phyloP scores from a whole-genome alignment of 164 flowering plant genomes.

The Magnolia changhungtana region DNA sequence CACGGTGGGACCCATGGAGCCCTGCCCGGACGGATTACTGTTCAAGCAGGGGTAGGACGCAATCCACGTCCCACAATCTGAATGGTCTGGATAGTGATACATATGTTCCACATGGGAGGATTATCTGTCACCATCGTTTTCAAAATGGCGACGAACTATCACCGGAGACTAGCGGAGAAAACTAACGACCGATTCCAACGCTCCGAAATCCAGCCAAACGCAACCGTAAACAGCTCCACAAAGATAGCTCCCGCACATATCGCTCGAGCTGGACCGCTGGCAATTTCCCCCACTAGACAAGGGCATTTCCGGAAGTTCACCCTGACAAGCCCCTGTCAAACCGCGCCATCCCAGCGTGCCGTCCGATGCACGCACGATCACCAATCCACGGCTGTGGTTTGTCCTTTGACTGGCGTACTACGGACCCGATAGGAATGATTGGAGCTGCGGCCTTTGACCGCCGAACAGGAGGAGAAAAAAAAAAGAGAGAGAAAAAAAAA shows the following conservation, averaged over 20 bases:
- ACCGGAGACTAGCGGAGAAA: too few species aligned
- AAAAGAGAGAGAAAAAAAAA: not conserved
- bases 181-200: too few species aligned
- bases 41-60: too few species aligned
- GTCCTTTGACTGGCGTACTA: conserved; percentile 8
- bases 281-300: not conserved
- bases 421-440: conserved; percentile 6
- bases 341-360: not conserved
- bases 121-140: too few species aligned
- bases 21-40: too few species aligned
- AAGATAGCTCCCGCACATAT: not conserved
- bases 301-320: not conserved
- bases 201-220: too few species aligned
- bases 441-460: not conserved
- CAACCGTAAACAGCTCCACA: too few species aligned
- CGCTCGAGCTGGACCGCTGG: not conserved
- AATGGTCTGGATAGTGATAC: too few species aligned
- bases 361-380: not conserved
- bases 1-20: too few species aligned
- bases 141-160: too few species aligned
- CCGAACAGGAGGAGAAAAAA: not conserved
- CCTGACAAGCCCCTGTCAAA: not conserved
- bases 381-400: not conserved
- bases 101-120: too few species aligned
- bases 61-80: too few species aligned